phyloP scores from a whole-genome alignment of 495 filamentous ascomycete genomes.

The Neurospora sp. region DNA sequence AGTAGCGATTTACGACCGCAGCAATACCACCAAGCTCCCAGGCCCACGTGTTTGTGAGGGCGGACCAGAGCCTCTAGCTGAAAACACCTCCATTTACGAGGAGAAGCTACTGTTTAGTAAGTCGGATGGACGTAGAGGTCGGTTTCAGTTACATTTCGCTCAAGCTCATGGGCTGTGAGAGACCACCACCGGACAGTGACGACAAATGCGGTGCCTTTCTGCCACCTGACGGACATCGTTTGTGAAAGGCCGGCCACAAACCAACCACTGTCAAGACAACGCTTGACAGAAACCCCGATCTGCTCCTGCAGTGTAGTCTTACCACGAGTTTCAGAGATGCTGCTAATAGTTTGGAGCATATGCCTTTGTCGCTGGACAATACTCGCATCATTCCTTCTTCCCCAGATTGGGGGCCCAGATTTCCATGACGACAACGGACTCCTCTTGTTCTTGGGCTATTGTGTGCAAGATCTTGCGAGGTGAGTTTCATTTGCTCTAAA shows the following conservation, averaged over 20 bases:
- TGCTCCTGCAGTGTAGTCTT: not conserved
- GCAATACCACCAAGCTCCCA: not conserved
- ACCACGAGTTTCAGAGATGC: not conserved
- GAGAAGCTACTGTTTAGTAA: not conserved
- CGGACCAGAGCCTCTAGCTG: not conserved
- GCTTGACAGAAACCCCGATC: not conserved
- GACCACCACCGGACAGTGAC: not conserved
- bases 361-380: not conserved
- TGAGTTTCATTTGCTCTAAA: not conserved
- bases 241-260: not conserved
- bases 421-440: not conserved
- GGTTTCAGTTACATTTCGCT: not conserved
- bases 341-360: not conserved
- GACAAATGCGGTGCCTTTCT: not conserved
- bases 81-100: not conserved
- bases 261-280: not conserved
- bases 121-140: not conserved
- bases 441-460: not conserved
- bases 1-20: not conserved
- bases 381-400: not conserved
- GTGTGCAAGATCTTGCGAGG: not conserved
- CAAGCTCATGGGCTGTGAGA: not conserved
- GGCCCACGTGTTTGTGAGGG: not conserved
- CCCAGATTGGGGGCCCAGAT: not conserved
- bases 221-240: not conserved